Base-by-base conservation (phyloP, 2,329 filamentous ascomycete species). In the Talaromyces piceae region DNA sequence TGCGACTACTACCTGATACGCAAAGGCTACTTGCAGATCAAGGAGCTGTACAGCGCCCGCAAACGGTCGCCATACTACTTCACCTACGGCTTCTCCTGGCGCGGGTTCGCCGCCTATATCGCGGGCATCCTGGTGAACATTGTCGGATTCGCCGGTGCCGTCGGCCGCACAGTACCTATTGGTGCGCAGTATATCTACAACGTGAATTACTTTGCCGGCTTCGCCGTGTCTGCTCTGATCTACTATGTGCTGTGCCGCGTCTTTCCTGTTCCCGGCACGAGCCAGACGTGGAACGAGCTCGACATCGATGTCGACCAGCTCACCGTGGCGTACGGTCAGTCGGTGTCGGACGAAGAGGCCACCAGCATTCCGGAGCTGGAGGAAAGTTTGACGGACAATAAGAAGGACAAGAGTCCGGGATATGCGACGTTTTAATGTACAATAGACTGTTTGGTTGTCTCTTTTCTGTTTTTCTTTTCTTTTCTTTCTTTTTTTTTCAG, bases 111-210 rank as follows among this genome's bases (percentile, higher is more conserved):
- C 0, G 87, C 91, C 0, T 95, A 95, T 66, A 79, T 95, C 53
- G 74, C 80, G 1, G 90, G 90, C 11, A 94, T 95, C 55, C 65
- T 93, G 4, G 85, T 95, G 74, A 95, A 95, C 60, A 87, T 96
- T 3, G 88, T 95, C 4, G 91, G 91, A 0, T 96, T 96, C 58
- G 89, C 83, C 1, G 90, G 88, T 2, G 89, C 87, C 0, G 79
- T 95, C 23, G 88, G 88, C 1, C 68, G 66, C 18, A 63, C 71
- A 0, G 88, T 95, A 0, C 91, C 91, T 0, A 73, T 80, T 5
- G 90, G 86, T 1, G 91, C 91, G 0, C 82, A 79, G 1, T 94
- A 94, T 63, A 82, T 96, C 54, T 96, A 95, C 74, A 87, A 90
- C 58, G 63, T 96, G 60, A 95, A 95, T 69, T 96, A 91, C 74